These are phyloP conservation scores for Botrytis fabae DNA, from an alignment of 2,329 filamentous ascomycete species.

Conservation along the genomic window DNA sequence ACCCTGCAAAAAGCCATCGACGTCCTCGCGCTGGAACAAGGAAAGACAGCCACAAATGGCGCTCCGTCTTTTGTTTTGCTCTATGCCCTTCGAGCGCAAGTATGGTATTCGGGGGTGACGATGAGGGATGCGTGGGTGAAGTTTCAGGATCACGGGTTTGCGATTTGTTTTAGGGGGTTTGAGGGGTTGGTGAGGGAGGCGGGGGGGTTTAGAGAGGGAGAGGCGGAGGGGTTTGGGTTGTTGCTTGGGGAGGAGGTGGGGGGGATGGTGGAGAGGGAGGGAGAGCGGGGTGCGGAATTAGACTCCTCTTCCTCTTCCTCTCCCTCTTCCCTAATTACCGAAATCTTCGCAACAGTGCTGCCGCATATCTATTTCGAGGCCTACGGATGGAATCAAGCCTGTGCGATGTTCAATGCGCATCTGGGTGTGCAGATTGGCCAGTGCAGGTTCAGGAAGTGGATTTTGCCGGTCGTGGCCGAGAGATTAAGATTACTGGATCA, in stretches of 20 bases:
- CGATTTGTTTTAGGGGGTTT: background rate
- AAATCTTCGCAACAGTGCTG: background rate
- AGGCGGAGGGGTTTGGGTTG: too few relatives aligned
- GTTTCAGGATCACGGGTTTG: background rate
- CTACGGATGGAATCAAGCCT: background rate
- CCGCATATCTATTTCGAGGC: background rate
- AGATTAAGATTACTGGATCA: background rate
- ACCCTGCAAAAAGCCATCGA: background rate
- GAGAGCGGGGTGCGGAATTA: fast-evolving
- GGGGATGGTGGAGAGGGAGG: background rate
- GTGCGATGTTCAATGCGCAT: background rate
- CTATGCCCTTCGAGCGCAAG: background rate
- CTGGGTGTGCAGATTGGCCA: fast-evolving
- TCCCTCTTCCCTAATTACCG: background rate
- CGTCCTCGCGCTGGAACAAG: background rate
- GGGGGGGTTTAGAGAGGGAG: background rate
- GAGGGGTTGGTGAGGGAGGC: background rate
- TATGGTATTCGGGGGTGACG: background rate
- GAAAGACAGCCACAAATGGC: background rate
- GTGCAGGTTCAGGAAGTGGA: background rate
- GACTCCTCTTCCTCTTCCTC: too few relatives aligned
- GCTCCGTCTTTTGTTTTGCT: background rate
- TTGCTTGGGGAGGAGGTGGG: too few relatives aligned
- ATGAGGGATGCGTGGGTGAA: background rate
- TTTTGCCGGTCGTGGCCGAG: background rate